Evolutionary conservation across 2,329 filamentous ascomycete species (phyloP), one percentile per base, ranked within the genome.

Genomic region (Diaporthe aspalathi): DNA sequence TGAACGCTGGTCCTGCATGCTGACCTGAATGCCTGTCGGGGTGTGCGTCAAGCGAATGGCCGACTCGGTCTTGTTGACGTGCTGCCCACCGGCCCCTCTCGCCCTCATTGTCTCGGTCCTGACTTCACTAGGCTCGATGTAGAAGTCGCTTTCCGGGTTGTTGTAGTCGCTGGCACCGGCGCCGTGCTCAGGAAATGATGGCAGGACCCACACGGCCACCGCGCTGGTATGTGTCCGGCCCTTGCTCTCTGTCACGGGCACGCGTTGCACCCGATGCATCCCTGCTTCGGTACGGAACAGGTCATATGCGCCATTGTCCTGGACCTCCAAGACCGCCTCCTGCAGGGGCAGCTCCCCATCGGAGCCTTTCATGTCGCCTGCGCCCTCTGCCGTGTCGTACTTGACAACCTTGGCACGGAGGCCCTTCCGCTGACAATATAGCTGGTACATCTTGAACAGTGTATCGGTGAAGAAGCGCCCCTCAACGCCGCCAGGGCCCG

Each of bases 51-150:
- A 86, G 12, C 96, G 92, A 73, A 99, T 93, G 4, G 96, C 96
- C 38, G 94, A 97, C 83, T 99, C 96, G 0, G 96, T 99, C 81
- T 95, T 98, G 84, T 99, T 99, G 79, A 99, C 96, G 82, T 99
- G 96, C 84, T 99, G 96, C 0, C 96, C 96, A 40, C 96, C 96
- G 0, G 96, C 95, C 72, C 96, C 96, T 56, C 94, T 87, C 0
- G 96, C 94, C 20, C 95, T 89, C 95, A 98, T 97, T 73, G 94
- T 94, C 79, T 99, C 96, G 24, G 90, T 86, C 66, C 88, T 88
- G 29, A 99, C 94, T 72, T 99, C 95, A 73, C 90, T 87, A 7
- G 93, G 90, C 78, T 97, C 90, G 72, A 99, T 87, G 83, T 95
- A 97, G 83, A 97, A 98, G 79, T 98, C 93, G 81, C 93, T 97